Conservation (phyloP, 208 protist genomes). For the Acanthamoeba sp. region DNA sequence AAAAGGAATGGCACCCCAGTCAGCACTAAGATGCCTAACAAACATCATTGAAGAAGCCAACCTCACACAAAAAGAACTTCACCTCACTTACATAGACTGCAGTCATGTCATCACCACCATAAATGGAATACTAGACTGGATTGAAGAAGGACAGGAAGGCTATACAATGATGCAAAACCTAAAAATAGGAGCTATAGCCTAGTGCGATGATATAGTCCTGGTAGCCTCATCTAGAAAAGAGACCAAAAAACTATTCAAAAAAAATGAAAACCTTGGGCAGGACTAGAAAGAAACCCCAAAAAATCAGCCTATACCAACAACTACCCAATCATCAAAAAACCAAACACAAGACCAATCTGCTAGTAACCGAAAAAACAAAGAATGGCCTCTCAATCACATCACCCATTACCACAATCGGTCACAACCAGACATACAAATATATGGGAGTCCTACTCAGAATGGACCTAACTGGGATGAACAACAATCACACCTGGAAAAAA, state of each 20-base stretch:
- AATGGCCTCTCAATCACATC: background rate
- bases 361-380: background rate
- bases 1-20: too few relatives aligned
- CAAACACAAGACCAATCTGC: background rate
- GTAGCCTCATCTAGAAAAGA: background rate
- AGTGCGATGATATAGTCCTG: background rate
- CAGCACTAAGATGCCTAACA: too few relatives aligned
- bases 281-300: background rate
- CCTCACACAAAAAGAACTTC: background rate
- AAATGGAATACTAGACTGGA: background rate
- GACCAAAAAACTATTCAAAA: background rate
- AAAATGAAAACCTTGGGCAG: background rate
- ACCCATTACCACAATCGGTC: background rate
- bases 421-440: background rate
- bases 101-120: background rate
- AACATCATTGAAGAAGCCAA: too few relatives aligned
- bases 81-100: too few relatives aligned
- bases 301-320: background rate
- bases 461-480: background rate
- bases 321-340: background rate
- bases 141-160: background rate
- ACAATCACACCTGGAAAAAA: background rate
- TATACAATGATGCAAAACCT: background rate
- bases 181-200: background rate
- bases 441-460: background rate